These are phyloP conservation scores for Candida saitoana DNA, from an alignment of 805 yeast genomes.

Conservation along the genomic window DNA sequence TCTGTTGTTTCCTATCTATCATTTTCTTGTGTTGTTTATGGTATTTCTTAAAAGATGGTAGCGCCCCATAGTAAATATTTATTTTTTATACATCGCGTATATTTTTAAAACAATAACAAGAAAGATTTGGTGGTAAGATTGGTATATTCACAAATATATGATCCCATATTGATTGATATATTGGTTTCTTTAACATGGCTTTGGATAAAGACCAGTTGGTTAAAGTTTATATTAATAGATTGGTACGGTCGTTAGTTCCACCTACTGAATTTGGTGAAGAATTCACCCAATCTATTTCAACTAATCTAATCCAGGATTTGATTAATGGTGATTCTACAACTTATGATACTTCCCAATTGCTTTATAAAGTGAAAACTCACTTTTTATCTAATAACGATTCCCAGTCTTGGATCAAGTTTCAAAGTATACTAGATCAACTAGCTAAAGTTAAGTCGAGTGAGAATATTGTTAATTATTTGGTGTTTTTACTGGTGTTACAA, in stretches of 20 bases:
- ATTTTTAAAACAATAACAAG: neutral
- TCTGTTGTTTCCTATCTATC: neutral
- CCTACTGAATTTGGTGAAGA: slow-evolving; percentile 33
- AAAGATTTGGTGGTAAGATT: neutral
- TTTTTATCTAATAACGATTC: slow-evolving; percentile 24
- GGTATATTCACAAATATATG: neutral
- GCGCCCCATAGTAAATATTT: neutral
- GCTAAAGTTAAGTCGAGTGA: slow-evolving; percentile 23
- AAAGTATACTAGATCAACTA: slow-evolving; percentile 26
- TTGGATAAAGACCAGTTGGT: slow-evolving; percentile 30
- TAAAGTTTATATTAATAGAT: slow-evolving; percentile 27
- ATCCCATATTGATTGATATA: too few relatives aligned
- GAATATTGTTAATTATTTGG: slow-evolving; percentile 33
- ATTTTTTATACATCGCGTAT: neutral
- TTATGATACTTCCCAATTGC: slow-evolving; percentile 16
- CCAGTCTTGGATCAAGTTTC: slow-evolving; percentile 33
- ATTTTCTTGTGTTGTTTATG: neutral
- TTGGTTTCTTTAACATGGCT: slow-evolving; percentile 14
- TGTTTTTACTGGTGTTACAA: slow-evolving; percentile 23
- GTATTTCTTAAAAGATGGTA: neutral
- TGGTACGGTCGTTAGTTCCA: slow-evolving; percentile 36
- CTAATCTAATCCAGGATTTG: slow-evolving; percentile 29
- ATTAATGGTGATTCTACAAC: slow-evolving; percentile 8
- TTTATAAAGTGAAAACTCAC: slow-evolving; percentile 18
- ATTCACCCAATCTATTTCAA: slow-evolving; percentile 26